These are phyloP conservation scores for Pythium phragmiticola DNA, from an alignment of 352 stramenopile species.

Conservation along the genomic window DNA sequence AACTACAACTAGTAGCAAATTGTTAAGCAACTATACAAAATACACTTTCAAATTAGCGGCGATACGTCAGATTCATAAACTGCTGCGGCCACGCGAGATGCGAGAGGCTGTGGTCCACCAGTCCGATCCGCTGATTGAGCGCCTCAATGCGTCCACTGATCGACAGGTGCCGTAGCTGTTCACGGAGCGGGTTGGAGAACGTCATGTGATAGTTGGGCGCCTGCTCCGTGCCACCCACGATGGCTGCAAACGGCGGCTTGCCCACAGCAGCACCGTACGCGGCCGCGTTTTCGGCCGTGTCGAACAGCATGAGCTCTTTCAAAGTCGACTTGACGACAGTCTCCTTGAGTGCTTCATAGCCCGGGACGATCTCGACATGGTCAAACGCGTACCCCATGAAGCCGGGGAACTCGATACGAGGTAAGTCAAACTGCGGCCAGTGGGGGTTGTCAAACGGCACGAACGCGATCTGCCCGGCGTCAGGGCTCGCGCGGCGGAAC, in stretches of 20 bases:
- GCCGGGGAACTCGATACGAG: constrained; percentile 35
- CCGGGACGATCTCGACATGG: constrained; percentile 49
- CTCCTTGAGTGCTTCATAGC: constrained; percentile 58
- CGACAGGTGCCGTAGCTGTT: constrained; percentile 41
- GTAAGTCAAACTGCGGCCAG: constrained; percentile 59
- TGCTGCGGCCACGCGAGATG: neutral
- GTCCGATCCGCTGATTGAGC: constrained; percentile 38
- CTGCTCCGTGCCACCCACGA: constrained; percentile 32
- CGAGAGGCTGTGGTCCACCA: constrained; percentile 42
- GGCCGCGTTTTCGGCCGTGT: constrained; percentile 45
- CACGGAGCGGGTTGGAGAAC: constrained; percentile 58
- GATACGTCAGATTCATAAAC: neutral
- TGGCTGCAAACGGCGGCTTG: constrained; percentile 39
- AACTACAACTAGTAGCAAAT: neutral
- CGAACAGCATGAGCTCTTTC: constrained; percentile 75
- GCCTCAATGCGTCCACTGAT: constrained; percentile 39
- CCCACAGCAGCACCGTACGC: constrained; percentile 44
- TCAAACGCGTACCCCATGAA: constrained; percentile 80
- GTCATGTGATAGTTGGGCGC: constrained; percentile 34
- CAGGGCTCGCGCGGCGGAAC: constrained; percentile 52
- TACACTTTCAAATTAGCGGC: neutral
- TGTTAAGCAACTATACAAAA: neutral
- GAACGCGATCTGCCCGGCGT: constrained; percentile 61
- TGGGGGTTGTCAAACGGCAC: constrained; percentile 67
- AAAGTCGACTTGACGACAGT: constrained; percentile 74